phyloP scores from a whole-genome alignment of 768 basidiomycete genomes.

The Naganishia randhawae region DNA sequence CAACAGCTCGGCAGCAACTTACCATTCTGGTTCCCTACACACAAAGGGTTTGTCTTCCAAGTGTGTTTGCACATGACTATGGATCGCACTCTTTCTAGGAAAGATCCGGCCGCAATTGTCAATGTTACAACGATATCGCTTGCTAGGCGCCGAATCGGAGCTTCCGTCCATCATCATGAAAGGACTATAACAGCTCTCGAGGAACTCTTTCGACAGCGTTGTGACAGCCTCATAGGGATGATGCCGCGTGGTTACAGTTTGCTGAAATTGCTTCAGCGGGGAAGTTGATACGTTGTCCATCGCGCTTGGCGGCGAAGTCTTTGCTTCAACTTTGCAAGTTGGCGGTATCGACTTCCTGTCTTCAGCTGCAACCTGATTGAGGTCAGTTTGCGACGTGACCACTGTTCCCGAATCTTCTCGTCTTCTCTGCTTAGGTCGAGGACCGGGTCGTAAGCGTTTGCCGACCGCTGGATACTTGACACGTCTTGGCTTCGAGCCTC shows the following conservation, averaged over 20 bases:
- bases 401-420: background rate
- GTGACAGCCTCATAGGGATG: conserved; percentile 23
- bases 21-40: conserved; percentile 52
- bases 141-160: conserved; percentile 35
- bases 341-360: background rate
- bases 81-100: conserved; percentile 51
- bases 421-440: conserved; percentile 48
- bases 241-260: conserved; percentile 10
- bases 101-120: conserved; percentile 47
- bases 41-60: conserved; percentile 54
- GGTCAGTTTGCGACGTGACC: background rate
- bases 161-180: conserved; percentile 32
- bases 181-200: conserved; percentile 48
- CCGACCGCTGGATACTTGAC: conserved; percentile 35
- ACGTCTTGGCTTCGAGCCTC: conserved; percentile 13
- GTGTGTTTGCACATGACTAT: conserved; percentile 54
- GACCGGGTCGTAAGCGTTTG: conserved; percentile 48
- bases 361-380: background rate
- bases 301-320: background rate
- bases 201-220: conserved; percentile 39
- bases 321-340: background rate
- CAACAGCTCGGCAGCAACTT: conserved; percentile 31
- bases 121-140: conserved; percentile 47
- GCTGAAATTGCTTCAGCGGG: background rate
- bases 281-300: background rate